Evolutionary conservation across 495 filamentous ascomycete species (phyloP), one percentile per base, ranked within the genome.

Genomic region (Penicillium subrubescens): DNA sequence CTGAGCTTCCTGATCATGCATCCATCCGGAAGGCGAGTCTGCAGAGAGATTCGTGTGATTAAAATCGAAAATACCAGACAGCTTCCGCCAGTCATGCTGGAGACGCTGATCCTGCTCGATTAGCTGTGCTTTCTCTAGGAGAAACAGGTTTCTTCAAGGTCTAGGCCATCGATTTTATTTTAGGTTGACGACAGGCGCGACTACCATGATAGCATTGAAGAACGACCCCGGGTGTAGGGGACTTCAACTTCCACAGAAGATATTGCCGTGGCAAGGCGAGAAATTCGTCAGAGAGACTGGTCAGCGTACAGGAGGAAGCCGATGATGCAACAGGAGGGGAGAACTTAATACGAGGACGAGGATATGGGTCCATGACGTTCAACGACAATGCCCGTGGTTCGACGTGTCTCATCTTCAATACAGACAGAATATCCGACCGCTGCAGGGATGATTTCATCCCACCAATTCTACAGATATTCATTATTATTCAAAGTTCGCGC

Each of bases 131-230:
- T 11, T n/a, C 5, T 52, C 48, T 29, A 12, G 48, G 8, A 35
- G 23, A 58, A 58, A 58, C 55, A 58, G 55, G 55, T 58, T 57
- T 58, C 55, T 43, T 4, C 3, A 15, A 19, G n/a, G 55, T 58
- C 55, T 58, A 23, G 55, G 21, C 55, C 37, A 27, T 58, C 34
- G 11, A 17, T 4, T 21, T 12, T 23, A 17, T 10, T 21, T 12
- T 37, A 12, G 17, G 19, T 34, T 33, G 10, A 37, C 7, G 17
- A 56, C 21, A 2, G 19, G 6, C 27, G 23, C 53, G 15, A 37
- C 5, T 12, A 8, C 25, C n/a, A 56, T 2, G 23, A 50, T 25
- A 12, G 25, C 25, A 52, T 52, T 31, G 25, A 48, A 25, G 10
- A 52, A 31, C 2, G 23, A 15, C 11, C 14, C 19, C 5, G 10